Evolutionary conservation across 345 rosid genomes (phyloP).

Genomic region (Durio zibethinus): DNA sequence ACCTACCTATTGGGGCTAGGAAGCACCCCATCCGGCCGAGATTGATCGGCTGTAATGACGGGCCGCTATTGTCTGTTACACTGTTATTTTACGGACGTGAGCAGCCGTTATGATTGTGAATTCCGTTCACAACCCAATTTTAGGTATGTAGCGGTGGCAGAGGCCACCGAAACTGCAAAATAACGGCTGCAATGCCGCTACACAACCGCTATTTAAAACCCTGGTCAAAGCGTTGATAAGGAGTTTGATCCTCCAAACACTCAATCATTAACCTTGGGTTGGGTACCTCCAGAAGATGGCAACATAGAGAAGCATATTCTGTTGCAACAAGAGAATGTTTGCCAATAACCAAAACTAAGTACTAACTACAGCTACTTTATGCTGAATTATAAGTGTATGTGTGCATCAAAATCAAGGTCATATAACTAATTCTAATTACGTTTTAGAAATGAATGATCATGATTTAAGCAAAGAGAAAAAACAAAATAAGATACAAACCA

Average conservation of each 20-base stretch:
- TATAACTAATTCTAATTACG: background rate
- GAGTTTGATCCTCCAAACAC: conserved; percentile 6
- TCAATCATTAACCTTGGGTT: conserved; percentile 6
- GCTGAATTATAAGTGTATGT: background rate
- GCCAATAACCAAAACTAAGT: conserved; percentile 1
- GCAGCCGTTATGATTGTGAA: no score
- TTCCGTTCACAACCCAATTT: no score
- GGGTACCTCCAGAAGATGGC: background rate
- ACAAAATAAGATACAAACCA: background rate
- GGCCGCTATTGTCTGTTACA: no score
- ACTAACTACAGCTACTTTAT: background rate
- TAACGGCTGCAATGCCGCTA: no score
- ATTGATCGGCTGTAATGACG: no score
- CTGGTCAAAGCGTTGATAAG: conserved; percentile 8
- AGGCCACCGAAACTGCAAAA: no score
- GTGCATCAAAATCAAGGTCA: background rate
- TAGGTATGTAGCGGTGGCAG: no score
- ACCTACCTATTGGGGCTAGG: no score
- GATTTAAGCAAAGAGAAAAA: conserved; percentile 8
- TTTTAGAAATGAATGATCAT: background rate
- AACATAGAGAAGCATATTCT: conserved; percentile 4
- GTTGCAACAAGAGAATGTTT: conserved; percentile 10
- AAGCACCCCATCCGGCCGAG: no score
- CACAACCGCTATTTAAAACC: no score
- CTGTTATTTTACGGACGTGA: no score